Conservation (phyloP, 2,329 filamentous ascomycete genomes). For the Eurotiales sp. region DNA sequence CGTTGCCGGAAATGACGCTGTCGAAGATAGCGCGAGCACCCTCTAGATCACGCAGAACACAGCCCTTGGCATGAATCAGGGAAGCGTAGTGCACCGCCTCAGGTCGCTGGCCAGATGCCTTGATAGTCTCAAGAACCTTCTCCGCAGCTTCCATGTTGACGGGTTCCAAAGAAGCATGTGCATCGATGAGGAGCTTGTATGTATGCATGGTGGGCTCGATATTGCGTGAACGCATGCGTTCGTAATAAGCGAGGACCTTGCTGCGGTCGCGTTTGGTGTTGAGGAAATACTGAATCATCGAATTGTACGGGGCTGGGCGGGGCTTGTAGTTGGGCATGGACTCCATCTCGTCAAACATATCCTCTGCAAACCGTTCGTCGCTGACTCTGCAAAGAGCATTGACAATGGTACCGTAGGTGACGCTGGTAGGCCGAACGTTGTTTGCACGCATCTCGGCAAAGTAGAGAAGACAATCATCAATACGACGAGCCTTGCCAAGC, state of each 20-base stretch:
- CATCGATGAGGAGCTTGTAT: conserved; percentile 95
- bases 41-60: conserved; percentile 84
- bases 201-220: conserved; percentile 94
- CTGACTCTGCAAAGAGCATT: conserved; percentile 96
- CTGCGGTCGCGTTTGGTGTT: conserved; percentile 93
- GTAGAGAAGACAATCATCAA: conserved; percentile 97
- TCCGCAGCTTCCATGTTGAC: conserved; percentile 86
- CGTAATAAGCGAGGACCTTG: conserved; percentile 92
- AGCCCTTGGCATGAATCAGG: conserved; percentile 92
- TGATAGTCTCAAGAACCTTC: conserved; percentile 74
- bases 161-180: conserved; percentile 88
- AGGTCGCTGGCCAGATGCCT: conserved; percentile 66
- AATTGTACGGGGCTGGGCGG: conserved; percentile 94
- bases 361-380: conserved; percentile 95
- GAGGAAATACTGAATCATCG: conserved; percentile 99
- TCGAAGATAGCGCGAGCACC: conserved; percentile 81
- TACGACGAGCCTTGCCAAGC: conserved; percentile 93
- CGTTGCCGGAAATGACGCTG: conserved; percentile 64
- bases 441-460: conserved; percentile 95
- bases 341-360: conserved; percentile 99
- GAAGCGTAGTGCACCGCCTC: conserved; percentile 96
- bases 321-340: conserved; percentile 98
- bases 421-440: conserved; percentile 90
- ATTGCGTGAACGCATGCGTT: conserved; percentile 82
- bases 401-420: conserved; percentile 97